Conservation (phyloP, 1,139 yeast species). For the Taphrina pruni region DNA sequence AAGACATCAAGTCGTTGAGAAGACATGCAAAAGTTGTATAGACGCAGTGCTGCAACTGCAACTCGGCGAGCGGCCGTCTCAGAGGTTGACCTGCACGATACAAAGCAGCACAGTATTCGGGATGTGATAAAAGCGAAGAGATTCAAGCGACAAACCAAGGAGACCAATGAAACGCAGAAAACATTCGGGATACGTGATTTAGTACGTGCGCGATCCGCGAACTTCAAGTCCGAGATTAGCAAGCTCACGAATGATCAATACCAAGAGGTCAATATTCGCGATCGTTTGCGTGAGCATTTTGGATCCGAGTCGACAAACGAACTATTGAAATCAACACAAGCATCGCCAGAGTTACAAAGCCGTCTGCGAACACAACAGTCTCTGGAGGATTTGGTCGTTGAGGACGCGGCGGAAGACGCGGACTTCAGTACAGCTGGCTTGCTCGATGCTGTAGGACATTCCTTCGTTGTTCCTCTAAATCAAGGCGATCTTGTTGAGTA, state of each 20-base stretch:
- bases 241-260: slow-evolving; percentile 17
- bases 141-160: not conserved
- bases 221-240: slow-evolving; percentile 10
- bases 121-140: not conserved
- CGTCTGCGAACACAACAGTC: not conserved
- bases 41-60: slow-evolving; percentile 3
- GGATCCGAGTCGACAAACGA: slow-evolving; percentile 2
- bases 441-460: slow-evolving; percentile 2
- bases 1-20: not conserved
- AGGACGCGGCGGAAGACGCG: not conserved
- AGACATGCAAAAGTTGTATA: slow-evolving; percentile 16
- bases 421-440: slow-evolving; percentile 17
- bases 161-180: not conserved
- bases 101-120: not conserved
- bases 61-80: not conserved
- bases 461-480: not conserved
- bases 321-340: not conserved
- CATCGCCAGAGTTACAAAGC: slow-evolving; percentile 15
- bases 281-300: slow-evolving; percentile 3
- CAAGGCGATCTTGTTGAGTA: slow-evolving; percentile 38
- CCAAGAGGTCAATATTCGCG: not conserved
- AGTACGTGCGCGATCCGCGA: slow-evolving; percentile 14
- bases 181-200: slow-evolving; percentile 17
- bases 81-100: not conserved
- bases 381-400: not conserved